Conservation (phyloP, 306 rosid species). For the Gastrolobium villosum region DNA sequence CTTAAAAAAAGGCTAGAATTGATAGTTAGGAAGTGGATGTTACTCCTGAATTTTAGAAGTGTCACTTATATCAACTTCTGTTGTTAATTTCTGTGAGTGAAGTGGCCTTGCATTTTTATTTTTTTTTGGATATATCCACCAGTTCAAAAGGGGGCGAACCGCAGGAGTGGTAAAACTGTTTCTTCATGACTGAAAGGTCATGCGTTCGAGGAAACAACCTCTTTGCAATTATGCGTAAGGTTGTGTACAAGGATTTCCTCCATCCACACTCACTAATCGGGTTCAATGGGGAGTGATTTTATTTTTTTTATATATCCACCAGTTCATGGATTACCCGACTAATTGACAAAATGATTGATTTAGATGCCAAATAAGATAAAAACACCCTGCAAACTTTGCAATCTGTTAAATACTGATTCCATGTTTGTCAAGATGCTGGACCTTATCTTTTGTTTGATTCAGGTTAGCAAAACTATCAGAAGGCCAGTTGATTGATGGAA, state of each 20-base stretch:
- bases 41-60: not conserved
- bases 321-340: too few relatives aligned
- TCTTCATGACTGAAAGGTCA: too few relatives aligned
- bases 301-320: too few relatives aligned
- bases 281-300: too few relatives aligned
- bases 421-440: not conserved
- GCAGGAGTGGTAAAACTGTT: too few relatives aligned
- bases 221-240: too few relatives aligned
- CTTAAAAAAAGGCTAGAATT: not conserved
- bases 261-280: too few relatives aligned
- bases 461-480: slow-evolving; percentile 86
- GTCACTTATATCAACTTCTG: not conserved
- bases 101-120: too few relatives aligned
- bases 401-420: not conserved
- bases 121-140: too few relatives aligned
- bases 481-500: slow-evolving; percentile 83
- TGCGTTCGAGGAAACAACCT: too few relatives aligned
- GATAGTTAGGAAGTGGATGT: not conserved
- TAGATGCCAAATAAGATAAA: not conserved
- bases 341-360: not conserved
- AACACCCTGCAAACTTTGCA: not conserved
- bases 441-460: slow-evolving; percentile 35
- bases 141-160: too few relatives aligned
- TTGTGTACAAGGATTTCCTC: too few relatives aligned
- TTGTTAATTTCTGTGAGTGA: not conserved